Base-by-base conservation (phyloP, 306 rosid genomes). In the Vigna trinervia region DNA sequence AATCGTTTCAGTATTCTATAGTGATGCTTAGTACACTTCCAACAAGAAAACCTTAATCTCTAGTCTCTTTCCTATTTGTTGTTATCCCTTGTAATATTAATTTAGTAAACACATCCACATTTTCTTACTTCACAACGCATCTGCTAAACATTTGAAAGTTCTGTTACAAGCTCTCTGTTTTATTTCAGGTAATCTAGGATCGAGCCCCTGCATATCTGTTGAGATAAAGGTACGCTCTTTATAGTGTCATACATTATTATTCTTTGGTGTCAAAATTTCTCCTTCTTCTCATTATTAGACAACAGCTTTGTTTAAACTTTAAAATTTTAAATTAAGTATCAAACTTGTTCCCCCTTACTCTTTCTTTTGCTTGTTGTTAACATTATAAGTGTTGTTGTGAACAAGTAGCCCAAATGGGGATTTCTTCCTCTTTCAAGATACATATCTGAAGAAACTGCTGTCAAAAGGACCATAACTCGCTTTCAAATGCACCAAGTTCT, bases 401-500 rank as follows among this genome's bases (percentile, higher is more conserved):
- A 76, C 85, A 82, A 71, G 66, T 76, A 96, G 98, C 96, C 99
- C 68, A 96, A 92, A 83, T 92, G 99, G 30, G 99, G 99, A 82
- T 92, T 92, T 78, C 88, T 93, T 73, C 97, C 99, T n/a, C 61
- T 74, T 75, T 89, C 99, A 80, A 89, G 84, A 75, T 91, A 87
- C 79, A 89, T 96, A 81, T 83, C 85, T 14, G 94, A 96, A 81
- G 86, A 28, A 80, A 91, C 91, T 79, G 83, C 88, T 38, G 61
- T 90, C 51, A 96, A 96, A 84, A 88, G 57, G 85, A 80, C 75
- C 61, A 81, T 89, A 74, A 78, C 94, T 73, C 97, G 98, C 78
- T 92, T 89, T 80, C 84, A 81, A 91, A 92, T 96, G 99, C 99
- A 96, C 85, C 99, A 96, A 83, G 83, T 89, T 78, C 89, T 92